Evolutionary conservation across 495 filamentous ascomycete species (phyloP).

Genomic region (Podospora tetraspora): DNA sequence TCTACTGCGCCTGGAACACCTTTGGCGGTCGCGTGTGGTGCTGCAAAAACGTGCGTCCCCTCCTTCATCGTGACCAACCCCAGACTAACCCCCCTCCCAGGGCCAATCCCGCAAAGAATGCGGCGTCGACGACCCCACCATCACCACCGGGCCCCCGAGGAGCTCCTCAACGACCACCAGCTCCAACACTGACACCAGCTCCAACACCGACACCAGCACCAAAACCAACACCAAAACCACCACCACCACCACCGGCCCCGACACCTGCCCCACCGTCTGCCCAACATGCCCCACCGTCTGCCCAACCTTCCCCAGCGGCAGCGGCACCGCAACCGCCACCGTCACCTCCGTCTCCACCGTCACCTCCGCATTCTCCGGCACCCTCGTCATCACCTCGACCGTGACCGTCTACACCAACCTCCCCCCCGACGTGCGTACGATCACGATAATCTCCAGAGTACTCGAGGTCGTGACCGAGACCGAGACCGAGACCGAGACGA

Average conservation of each 20-base stretch:
- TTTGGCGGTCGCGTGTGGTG: conserved; percentile 28
- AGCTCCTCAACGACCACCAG: background rate
- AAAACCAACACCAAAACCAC: background rate
- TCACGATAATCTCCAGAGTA: conserved; percentile 7
- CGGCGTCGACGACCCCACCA: background rate
- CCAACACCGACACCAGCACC: conserved; percentile 2
- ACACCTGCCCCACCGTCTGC: background rate
- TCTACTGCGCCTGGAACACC: conserved; percentile 27
- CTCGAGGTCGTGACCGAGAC: conserved; percentile 9
- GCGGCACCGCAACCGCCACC: background rate
- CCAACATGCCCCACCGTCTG: background rate
- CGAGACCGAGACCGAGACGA: background rate
- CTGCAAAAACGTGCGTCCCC: conserved; percentile 24
- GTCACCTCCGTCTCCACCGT: background rate
- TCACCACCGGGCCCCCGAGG: background rate
- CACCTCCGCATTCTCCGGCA: background rate
- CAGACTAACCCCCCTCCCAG: background rate
- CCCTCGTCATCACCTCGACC: conserved; percentile 8
- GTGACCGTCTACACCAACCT: conserved; percentile 5
- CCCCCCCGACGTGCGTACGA: background rate
- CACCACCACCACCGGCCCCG: background rate
- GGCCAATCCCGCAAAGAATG: conserved; percentile 8
- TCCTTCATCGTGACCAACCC: too few species aligned
- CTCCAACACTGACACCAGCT: conserved; percentile 1
- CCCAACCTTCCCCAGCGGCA: background rate